Evolutionary conservation across 257 asterid species (phyloP).

Genomic region (Plantago elongata): DNA sequence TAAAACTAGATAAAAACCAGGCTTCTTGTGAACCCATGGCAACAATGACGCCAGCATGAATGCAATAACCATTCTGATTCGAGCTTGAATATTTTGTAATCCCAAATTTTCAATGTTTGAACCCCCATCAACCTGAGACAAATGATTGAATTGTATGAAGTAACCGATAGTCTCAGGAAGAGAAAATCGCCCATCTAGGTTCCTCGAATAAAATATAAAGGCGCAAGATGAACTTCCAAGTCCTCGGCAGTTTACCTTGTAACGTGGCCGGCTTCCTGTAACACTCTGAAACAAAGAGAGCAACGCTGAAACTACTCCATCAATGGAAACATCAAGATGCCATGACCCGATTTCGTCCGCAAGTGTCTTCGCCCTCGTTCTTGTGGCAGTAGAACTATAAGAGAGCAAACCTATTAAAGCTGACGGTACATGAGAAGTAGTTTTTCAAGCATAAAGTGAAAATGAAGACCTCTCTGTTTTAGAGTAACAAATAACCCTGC

Average conservation of each 20-base stretch:
- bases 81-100: conserved; percentile 50
- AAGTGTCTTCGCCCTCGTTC: conserved; percentile 45
- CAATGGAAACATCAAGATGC: conserved; percentile 59
- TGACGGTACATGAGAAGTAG: background rate
- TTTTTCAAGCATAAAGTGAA: background rate
- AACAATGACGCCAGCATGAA: conserved; percentile 72
- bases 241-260: conserved; percentile 35
- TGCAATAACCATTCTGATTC: conserved; percentile 56
- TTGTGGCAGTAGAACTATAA: conserved; percentile 53
- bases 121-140: conserved; percentile 54
- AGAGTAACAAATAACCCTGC: too few relatives aligned
- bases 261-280: conserved; percentile 52
- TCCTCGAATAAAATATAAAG: background rate
- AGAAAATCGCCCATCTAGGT: background rate
- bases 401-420: conserved; percentile 11
- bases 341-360: conserved; percentile 64
- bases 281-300: conserved; percentile 51
- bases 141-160: conserved; percentile 1
- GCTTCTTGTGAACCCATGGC: conserved; percentile 66
- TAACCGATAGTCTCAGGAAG: background rate
- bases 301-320: conserved; percentile 51
- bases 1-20: conserved; percentile 68
- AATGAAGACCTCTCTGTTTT: background rate
- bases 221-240: background rate
- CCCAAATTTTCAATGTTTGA: conserved; percentile 48